A percentile compares a stretch with the other conserved stretches of the same genome.
phyloP scores from a whole-genome alignment of 371 early-diverging fungal genomes.

The Mucor circinelloides region DNA sequence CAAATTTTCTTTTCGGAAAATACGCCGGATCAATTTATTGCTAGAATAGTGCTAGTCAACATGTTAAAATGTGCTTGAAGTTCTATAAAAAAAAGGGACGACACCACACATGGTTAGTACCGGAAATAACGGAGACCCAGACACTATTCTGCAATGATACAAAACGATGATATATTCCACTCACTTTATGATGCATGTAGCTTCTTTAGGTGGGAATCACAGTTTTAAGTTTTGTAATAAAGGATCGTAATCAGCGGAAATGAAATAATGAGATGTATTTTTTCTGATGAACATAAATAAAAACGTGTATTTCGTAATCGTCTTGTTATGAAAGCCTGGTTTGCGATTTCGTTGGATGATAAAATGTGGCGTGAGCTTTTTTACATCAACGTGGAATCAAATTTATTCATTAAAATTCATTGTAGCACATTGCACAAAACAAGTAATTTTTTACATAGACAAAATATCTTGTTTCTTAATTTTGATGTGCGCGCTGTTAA shows the following conservation, averaged over 20 bases:
- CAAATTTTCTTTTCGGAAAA: not conserved
- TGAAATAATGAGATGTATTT: not conserved
- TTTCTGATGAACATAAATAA: not conserved
- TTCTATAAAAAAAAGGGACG: not conserved
- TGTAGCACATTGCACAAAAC: conserved; percentile 2
- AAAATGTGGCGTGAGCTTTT: conserved; percentile 39
- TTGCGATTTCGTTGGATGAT: conserved; percentile 19
- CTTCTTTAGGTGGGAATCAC: not conserved
- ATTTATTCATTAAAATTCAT: not conserved
- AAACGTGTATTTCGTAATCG: conserved; percentile 2
- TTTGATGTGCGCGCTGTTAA: not conserved
- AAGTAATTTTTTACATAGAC: conserved; percentile 5
- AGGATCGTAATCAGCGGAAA: conserved; percentile 1
- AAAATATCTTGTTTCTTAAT: not conserved
- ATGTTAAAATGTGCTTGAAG: not conserved
- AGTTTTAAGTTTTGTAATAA: not conserved
- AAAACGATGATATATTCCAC: not conserved
- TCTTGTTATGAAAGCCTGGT: not conserved
- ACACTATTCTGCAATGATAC: not conserved
- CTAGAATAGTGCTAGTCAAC: not conserved
- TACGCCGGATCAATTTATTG: not conserved
- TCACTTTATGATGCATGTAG: not conserved
- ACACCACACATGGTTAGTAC: not conserved
- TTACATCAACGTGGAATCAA: conserved; percentile 16
- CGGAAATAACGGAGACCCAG: not conserved